Evolutionary conservation across 2,329 filamentous ascomycete genomes (phyloP).

Genomic region (Exophiala sideris): DNA sequence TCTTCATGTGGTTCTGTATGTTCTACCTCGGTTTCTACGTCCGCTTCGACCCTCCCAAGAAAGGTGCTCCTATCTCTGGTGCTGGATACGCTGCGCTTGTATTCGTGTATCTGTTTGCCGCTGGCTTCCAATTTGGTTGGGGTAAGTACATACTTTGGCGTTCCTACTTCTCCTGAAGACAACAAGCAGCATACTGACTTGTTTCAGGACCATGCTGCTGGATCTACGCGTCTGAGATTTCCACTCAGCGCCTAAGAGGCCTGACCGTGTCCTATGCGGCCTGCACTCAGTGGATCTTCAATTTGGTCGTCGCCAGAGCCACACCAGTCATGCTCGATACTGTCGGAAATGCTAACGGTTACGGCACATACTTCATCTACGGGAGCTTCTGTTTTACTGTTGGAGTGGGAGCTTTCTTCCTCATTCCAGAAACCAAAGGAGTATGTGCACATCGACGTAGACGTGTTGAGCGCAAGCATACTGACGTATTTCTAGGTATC

Average conservation of each 20-base stretch:
- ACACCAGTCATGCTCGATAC: slow-evolving; percentile 55
- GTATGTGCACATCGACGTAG: slow-evolving; percentile 28
- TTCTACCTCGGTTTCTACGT: slow-evolving; percentile 71
- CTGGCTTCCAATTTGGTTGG: slow-evolving; percentile 68
- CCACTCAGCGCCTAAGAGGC: slow-evolving; percentile 62
- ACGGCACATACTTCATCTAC: slow-evolving; percentile 67
- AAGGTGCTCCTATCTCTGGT: slow-evolving; percentile 54
- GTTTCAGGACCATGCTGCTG: slow-evolving; percentile 49
- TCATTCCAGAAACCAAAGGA: slow-evolving; percentile 71
- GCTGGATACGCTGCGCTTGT: slow-evolving; percentile 69
- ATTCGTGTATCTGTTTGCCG: slow-evolving; percentile 70
- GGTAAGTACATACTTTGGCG: slow-evolving; percentile 50
- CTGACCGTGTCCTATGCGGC: slow-evolving; percentile 67
- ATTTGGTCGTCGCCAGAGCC: slow-evolving; percentile 64
- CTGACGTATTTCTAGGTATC: slow-evolving; percentile 34
- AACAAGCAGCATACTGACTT: neutral
- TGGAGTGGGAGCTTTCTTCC: slow-evolving; percentile 64
- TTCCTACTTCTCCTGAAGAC: neutral
- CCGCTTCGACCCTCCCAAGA: slow-evolving; percentile 57
- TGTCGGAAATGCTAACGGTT: slow-evolving; percentile 45
- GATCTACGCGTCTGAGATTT: slow-evolving; percentile 70
- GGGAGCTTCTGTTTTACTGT: slow-evolving; percentile 63
- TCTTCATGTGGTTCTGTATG: slow-evolving; percentile 61
- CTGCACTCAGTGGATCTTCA: slow-evolving; percentile 70
- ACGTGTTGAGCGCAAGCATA: slow-evolving; percentile 30